These are phyloP conservation scores for Backusella luteola DNA, from an alignment of 192 early-diverging fungal genomes.

Conservation along the genomic window DNA sequence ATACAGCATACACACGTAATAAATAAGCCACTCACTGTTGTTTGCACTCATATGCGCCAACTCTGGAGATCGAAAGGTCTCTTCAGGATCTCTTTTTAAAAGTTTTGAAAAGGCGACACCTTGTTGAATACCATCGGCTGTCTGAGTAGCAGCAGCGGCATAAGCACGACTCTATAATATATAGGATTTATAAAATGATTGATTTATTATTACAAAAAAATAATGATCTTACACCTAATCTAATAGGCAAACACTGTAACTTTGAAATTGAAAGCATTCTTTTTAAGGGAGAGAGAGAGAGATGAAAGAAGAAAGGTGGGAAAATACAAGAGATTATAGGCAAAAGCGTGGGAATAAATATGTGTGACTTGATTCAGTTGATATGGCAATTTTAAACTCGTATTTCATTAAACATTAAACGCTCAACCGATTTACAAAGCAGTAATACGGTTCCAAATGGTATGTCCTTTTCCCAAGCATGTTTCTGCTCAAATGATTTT, in stretches of 20 bases:
- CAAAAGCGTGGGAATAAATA: conserved; percentile 17
- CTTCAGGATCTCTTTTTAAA: conserved; percentile 70
- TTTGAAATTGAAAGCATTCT: neutral
- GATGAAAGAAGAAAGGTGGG: neutral
- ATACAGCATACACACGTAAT: neutral
- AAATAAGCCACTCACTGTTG: conserved; percentile 41
- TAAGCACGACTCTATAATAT: conserved; percentile 5
- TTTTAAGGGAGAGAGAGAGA: neutral
- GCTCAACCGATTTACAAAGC: conserved; percentile 6
- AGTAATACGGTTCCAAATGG: conserved; percentile 3
- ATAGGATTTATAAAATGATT: neutral
- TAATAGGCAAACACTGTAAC: neutral
- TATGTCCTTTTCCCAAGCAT: conserved; percentile 14
- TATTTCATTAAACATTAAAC: conserved; percentile 8
- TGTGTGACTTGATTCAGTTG: neutral
- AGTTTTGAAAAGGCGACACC: conserved; percentile 81
- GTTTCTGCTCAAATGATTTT: neutral
- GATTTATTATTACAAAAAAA: neutral
- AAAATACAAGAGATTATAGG: neutral
- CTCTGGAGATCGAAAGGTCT: conserved; percentile 69
- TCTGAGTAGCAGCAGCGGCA: conserved; percentile 40
- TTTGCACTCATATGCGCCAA: conserved; percentile 56
- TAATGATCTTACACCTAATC: neutral
- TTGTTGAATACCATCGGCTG: conserved; percentile 80
- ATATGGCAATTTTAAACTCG: neutral